Evolutionary conservation across 192 early-diverging fungal genomes (phyloP).

Genomic region (Bifiguratus adelaidae): DNA sequence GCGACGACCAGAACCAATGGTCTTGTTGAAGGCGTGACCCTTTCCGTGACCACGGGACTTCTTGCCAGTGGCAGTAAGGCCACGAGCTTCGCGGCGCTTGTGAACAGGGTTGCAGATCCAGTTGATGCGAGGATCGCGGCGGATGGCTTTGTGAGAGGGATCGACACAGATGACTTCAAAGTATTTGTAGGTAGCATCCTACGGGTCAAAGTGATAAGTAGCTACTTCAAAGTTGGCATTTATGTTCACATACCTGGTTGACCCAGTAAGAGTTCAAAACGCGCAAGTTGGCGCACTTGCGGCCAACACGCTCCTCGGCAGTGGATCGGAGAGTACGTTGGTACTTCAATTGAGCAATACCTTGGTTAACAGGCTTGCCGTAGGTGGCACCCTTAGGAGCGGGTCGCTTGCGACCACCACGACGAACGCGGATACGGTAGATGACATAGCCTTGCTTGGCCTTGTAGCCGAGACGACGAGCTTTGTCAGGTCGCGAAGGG

Average conservation of each 20-base stretch:
- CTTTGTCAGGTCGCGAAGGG: conserved; percentile 97
- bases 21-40: conserved; percentile 96
- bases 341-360: conserved; percentile 99
- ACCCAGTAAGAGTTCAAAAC: conserved; percentile 99
- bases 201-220: no score
- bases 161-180: conserved; percentile 99
- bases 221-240: no score
- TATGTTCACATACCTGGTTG: no score
- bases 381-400: conserved; percentile 97
- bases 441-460: conserved; percentile 99
- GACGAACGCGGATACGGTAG: conserved; percentile 98
- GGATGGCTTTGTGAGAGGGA: conserved; percentile 96
- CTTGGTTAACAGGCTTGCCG: conserved; percentile 97
- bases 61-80: conserved; percentile 93
- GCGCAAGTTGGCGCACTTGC: conserved; percentile 94
- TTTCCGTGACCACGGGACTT: conserved; percentile 97
- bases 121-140: conserved; percentile 98
- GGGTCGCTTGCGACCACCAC: conserved; percentile 96
- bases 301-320: conserved; percentile 97
- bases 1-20: conserved; percentile 86
- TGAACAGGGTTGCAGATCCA: conserved; percentile 97
- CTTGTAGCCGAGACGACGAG: conserved; percentile 99
- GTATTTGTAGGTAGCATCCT: conserved; percentile 99
- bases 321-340: conserved; percentile 88
- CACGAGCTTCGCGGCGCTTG: conserved; percentile 98